phyloP scores from a whole-genome alignment of 192 early-diverging fungal species.

The Backusella morwellensis region DNA sequence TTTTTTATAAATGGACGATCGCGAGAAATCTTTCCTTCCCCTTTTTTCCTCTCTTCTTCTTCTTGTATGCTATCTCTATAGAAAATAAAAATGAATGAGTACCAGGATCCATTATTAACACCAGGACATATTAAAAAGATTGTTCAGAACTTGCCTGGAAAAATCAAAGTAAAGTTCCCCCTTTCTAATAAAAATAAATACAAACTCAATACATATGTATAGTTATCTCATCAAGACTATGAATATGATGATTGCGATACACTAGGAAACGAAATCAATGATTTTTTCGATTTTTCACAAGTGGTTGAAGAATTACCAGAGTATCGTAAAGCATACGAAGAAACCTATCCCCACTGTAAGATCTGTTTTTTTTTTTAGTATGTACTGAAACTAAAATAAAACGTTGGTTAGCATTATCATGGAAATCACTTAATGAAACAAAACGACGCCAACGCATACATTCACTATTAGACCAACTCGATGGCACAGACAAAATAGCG shows the following conservation, averaged over 20 bases:
- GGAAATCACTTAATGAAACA: slow-evolving; percentile 39
- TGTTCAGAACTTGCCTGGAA: slow-evolving; percentile 49
- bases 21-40: neutral
- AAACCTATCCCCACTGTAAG: slow-evolving; percentile 40
- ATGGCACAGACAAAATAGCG: slow-evolving; percentile 48
- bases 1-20: neutral
- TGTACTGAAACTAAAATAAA: neutral
- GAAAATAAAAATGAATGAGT: slow-evolving; percentile 22
- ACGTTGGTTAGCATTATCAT: slow-evolving; percentile 27
- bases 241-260: slow-evolving; percentile 52
- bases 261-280: slow-evolving; percentile 51
- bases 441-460: slow-evolving; percentile 47
- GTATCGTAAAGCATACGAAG: slow-evolving; percentile 39
- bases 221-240: slow-evolving; percentile 45
- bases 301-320: slow-evolving; percentile 38
- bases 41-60: neutral
- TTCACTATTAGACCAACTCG: slow-evolving; percentile 58
- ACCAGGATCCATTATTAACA: slow-evolving; percentile 47
- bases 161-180: slow-evolving; percentile 37
- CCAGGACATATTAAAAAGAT: slow-evolving; percentile 52
- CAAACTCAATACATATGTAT: neutral
- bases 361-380: neutral
- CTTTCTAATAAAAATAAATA: slow-evolving; percentile 30
- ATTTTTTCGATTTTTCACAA: slow-evolving; percentile 57
- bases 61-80: neutral